Percentiles rank a stretch among this genome's conserved stretches.
These are phyloP conservation scores for Monascus purpureus DNA, from an alignment of 495 filamentous ascomycete genomes.

Conservation along the genomic window DNA sequence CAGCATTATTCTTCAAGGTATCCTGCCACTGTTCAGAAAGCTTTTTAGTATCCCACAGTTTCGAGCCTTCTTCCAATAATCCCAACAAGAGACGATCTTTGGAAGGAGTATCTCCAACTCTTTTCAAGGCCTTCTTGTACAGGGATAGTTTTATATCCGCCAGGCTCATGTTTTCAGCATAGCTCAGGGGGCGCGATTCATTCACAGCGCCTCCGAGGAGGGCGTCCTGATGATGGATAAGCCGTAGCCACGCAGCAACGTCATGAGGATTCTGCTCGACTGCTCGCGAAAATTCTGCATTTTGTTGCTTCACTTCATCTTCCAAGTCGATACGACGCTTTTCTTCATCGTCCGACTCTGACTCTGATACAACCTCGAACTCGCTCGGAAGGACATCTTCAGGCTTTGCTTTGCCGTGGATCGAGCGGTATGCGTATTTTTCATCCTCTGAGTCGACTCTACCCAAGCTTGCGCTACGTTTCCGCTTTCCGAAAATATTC, in stretches of 20 bases:
- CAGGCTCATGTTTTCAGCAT: constrained; percentile 48
- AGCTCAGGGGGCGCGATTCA: constrained; percentile 30
- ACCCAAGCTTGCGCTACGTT: constrained; percentile 3
- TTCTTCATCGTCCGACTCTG: constrained; percentile 25
- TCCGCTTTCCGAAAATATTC: constrained; percentile 11
- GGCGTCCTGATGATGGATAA: constrained; percentile 61
- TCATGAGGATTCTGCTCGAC: constrained; percentile 52
- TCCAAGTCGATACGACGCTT: constrained; percentile 15
- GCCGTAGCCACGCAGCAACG: constrained; percentile 55
- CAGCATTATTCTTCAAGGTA: constrained; percentile 40
- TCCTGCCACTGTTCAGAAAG: constrained; percentile 51
- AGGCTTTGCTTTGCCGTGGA: constrained; percentile 49
- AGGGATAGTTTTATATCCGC: constrained; percentile 69
- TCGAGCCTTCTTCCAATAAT: constrained; percentile 55
- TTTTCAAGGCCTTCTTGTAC: constrained; percentile 62
- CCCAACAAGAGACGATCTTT: constrained; percentile 47
- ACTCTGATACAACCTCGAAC: constrained; percentile 39
- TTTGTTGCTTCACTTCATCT: constrained; percentile 30
- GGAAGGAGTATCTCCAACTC: constrained; percentile 26
- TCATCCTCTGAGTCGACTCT: constrained; percentile 30
- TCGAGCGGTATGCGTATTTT: constrained; percentile 51
- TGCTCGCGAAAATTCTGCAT: constrained; percentile 41
- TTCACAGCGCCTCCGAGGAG: constrained; percentile 33
- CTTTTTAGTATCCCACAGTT: constrained; percentile 55
- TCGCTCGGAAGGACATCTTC: constrained; percentile 33